Evolutionary conservation across 805 yeast species (phyloP), one percentile per base, ranked within the genome.

Genomic region (Maudiozyma pseudohumilis): DNA sequence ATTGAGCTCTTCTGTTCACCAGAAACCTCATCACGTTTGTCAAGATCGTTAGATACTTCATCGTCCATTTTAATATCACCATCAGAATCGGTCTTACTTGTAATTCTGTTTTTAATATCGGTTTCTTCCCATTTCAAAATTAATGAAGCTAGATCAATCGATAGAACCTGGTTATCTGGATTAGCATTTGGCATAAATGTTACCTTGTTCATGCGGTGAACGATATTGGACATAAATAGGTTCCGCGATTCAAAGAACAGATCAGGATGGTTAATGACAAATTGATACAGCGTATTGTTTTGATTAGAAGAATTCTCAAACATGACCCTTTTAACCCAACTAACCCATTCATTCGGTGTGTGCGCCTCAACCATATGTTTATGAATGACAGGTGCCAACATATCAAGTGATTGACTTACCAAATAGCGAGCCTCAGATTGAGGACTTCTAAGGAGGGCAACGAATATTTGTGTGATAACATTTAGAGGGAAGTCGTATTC

Each of bases 271-370:
- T 78, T 80, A 24, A 85, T 85, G 58, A 92, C 75, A 49, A 89
- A 86, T 53, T 86, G 94, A 48, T 86, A 92, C 10, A 92, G 82
- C 42, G 84, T 82, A 42, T 84, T 65, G 27, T 88, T 95, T 52
- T 86, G 95, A 2, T 80, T 75, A 3, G 86, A 87, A 50, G 77
- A 86, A 52, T 87, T 94, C 53, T 94, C 97, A 2, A 88, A 78
- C 11, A 92, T 67, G 2, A 89, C 92, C 36, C 96, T 70, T 46
- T 96, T 77, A 0, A 96, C 95, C 88, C 95, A 87, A 47, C 84
- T 88, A 36, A 92, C 72, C 97, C 97, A 92, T 42, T 73, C 65
- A 1, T 61, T 57, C 0, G 66, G 61, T 0, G 65, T 58, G 0
- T 76, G 84, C 6, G 63, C 64, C 17, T 66, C 65, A 1, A 65